Evolutionary conservation across 2,329 filamentous ascomycete genomes (phyloP), one percentile per base, ranked within the genome.

Genomic region (Mycosphaerella sp.): DNA sequence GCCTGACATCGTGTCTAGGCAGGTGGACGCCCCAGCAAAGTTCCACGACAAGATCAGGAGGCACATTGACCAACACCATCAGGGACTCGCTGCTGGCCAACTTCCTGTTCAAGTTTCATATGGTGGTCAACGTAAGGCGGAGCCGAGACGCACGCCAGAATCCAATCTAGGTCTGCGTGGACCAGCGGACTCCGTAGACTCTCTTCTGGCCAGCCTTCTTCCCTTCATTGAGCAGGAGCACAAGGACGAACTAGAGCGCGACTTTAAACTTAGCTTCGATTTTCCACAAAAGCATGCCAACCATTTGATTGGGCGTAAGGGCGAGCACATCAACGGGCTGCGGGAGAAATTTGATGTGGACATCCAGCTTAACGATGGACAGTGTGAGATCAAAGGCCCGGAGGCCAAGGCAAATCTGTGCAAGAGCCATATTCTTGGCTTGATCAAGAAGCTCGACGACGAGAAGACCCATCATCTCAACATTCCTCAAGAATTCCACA

Each of bases 241-340:
- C 73, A 80, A 88, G 68, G 90, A 97, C 55, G 91, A 97, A 70
- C 87, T 93, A 66, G 91, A 97, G 72, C 87, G 91, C 53, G 89
- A 88, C 40, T 94, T 90, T 71, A 89, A 82, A 2, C 75, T 87
- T 53, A 82, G 80, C 21, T 97, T 97, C 60, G 89, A 95, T 57
- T 98, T 95, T 74, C 91, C 91, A 6, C 87, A 95, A 67, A 94
- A 95, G 71, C 94, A 83, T 66, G 89, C 90, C 57, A 95, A 95
- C 69, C 86, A 95, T 67, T 79, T 86, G 18, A 85, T 86, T 55
- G 82, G 82, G 53, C 79, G 79, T 64, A 76, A 77, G 35, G 82
- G 82, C 45, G 80, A 84, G 62, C 85, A 85, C 67, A 84, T 86
- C 68, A 82, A 81, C 65, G 81, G 82, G 62, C 71, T 85, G 41